phyloP scores from a whole-genome alignment of 352 stramenopile species.

The Pythium insidiosum region DNA sequence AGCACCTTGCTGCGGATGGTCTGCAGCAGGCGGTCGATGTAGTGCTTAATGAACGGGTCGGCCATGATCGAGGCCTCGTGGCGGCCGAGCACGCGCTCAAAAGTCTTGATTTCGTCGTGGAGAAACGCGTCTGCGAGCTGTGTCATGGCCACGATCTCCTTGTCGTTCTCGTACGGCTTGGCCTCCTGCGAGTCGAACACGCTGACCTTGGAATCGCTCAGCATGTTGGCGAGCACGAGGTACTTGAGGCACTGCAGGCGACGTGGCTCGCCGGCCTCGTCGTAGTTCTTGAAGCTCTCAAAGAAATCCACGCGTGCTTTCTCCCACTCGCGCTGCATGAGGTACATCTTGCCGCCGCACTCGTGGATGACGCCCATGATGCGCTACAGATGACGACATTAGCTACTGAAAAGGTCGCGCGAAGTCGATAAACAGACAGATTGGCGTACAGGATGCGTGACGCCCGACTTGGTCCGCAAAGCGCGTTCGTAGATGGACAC shows the following conservation, averaged over 20 bases:
- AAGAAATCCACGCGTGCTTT: constrained; percentile 92
- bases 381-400: constrained; percentile 24
- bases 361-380: constrained; percentile 94
- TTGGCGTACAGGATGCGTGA: constrained; percentile 76
- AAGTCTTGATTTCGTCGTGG: constrained; percentile 92
- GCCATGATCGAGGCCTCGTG: constrained; percentile 88
- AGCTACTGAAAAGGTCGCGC: neutral
- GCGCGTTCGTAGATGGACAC: constrained; percentile 90
- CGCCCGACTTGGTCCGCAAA: constrained; percentile 81
- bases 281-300: constrained; percentile 94
- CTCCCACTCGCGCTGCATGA: constrained; percentile 92
- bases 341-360: constrained; percentile 94
- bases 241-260: constrained; percentile 93
- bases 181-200: constrained; percentile 93
- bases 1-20: constrained; percentile 95
- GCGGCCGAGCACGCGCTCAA: constrained; percentile 87
- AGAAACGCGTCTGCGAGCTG: constrained; percentile 93
- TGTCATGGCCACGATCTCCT: constrained; percentile 94
- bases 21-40: constrained; percentile 90
- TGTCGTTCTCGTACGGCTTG: constrained; percentile 92
- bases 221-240: constrained; percentile 92
- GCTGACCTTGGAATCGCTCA: constrained; percentile 92
- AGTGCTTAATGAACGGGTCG: constrained; percentile 93
- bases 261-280: constrained; percentile 91
- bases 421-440: constrained; percentile 31